phyloP scores from a whole-genome alignment of 75 land plant species.

The Azolla pinnata region DNA sequence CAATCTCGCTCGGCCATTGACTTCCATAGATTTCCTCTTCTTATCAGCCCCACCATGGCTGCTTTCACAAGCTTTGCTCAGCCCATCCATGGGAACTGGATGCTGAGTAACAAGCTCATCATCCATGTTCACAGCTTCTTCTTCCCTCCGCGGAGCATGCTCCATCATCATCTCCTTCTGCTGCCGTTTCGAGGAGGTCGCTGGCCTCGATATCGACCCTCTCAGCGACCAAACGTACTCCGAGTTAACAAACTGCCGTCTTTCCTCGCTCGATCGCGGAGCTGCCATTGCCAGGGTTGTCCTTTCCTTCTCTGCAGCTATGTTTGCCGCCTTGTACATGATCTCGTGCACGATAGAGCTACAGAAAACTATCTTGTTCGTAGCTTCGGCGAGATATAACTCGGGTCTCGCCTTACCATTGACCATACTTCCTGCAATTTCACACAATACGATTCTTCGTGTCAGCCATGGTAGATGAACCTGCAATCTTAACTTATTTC shows the following conservation, averaged over 20 bases:
- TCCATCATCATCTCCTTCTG: neutral
- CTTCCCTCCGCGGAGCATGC: neutral
- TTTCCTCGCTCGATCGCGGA: slow-evolving; percentile 28
- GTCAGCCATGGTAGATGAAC: too few species aligned
- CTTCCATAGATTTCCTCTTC: neutral
- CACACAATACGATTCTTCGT: too few species aligned
- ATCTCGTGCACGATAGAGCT: slow-evolving; percentile 58
- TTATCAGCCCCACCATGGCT: neutral
- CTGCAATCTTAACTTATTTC: too few species aligned
- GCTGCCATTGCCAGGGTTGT: slow-evolving; percentile 18
- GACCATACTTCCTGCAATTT: too few species aligned
- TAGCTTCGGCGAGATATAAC: slow-evolving; percentile 69
- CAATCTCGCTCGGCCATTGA: too few species aligned
- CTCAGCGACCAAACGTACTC: neutral
- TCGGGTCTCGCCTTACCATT: too few species aligned
- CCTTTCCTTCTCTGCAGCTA: slow-evolving; percentile 49
- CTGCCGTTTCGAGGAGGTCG: neutral
- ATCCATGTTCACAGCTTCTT: neutral
- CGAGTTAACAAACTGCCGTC: slow-evolving; percentile 8
- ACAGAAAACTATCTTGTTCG: slow-evolving; percentile 71
- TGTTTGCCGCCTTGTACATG: slow-evolving; percentile 53
- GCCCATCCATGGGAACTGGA: neutral
- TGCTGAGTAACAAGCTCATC: neutral
- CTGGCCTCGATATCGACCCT: neutral
- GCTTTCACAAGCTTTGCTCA: neutral